These are phyloP conservation scores for Picochlorum sp. DNA, from an alignment of 139 green algal genomes.

Conservation along the genomic window DNA sequence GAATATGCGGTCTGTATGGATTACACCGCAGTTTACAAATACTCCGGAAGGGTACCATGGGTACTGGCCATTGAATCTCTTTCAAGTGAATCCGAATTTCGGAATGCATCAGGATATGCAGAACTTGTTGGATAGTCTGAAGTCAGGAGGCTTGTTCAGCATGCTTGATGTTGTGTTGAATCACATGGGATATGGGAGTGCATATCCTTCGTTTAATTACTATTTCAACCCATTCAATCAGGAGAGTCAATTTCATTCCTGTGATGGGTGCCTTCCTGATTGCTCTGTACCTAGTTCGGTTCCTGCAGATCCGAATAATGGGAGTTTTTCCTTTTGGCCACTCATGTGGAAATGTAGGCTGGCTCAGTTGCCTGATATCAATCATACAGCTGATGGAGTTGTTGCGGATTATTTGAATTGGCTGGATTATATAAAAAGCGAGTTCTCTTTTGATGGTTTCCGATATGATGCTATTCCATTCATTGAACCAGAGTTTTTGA, in stretches of 20 bases:
- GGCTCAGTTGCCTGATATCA: conserved; percentile 15
- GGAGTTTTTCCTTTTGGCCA: neutral
- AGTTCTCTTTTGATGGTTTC: conserved; percentile 8
- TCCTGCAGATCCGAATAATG: neutral
- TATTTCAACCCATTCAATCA: conserved; percentile 5
- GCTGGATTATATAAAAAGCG: neutral
- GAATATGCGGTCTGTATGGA: neutral
- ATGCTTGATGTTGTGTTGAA: conserved; percentile 34
- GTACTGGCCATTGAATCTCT: conserved; percentile 10
- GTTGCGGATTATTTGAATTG: neutral
- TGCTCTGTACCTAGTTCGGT: neutral
- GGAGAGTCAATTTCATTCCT: neutral
- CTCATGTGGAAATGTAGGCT: conserved; percentile 18
- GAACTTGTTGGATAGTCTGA: neutral
- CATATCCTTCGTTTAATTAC: neutral
- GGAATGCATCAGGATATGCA: conserved; percentile 1
- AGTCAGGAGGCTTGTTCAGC: neutral
- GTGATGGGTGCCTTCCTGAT: neutral
- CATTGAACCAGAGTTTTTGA: conserved; percentile 7
- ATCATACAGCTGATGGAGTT: conserved; percentile 15
- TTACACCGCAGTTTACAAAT: neutral
- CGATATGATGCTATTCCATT: conserved; percentile 7
- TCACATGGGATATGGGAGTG: conserved; percentile 22
- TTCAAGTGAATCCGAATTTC: conserved; percentile 3
- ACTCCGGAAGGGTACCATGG: conserved; percentile 10